Conservation (phyloP, 306 rosid species). For the Castanea crenata region DNA sequence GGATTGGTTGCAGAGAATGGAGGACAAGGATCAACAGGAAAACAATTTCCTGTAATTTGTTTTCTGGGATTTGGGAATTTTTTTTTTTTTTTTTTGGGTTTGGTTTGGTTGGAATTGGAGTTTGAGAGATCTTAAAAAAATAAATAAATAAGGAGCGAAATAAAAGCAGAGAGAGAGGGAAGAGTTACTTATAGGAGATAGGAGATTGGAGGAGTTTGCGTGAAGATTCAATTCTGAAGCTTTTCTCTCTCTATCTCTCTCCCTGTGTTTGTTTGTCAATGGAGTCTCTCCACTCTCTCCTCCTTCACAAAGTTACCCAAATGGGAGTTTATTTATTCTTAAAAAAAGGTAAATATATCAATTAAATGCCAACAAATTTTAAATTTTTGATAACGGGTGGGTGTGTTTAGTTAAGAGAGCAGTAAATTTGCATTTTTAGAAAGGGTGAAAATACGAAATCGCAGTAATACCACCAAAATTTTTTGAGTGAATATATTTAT, state of each 20-base stretch:
- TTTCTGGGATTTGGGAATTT: background rate
- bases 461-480: no score
- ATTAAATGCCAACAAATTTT: no score
- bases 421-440: no score
- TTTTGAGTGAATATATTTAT: no score
- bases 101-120: background rate
- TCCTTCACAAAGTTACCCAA: background rate
- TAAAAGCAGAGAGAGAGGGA: background rate
- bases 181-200: background rate
- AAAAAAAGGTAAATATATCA: no score
- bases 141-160: background rate
- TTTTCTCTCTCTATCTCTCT: slow-evolving; percentile 19
- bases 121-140: slow-evolving; percentile 25
- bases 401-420: no score
- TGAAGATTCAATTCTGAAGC: slow-evolving; percentile 12
- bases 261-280: background rate
- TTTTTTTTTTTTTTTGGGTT: no score
- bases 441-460: no score
- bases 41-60: background rate
- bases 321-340: no score
- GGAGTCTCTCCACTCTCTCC: background rate
- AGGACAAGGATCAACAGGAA: background rate
- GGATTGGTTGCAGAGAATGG: background rate
- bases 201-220: slow-evolving; percentile 5
- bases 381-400: no score